Base-by-base conservation (phyloP, 2,329 filamentous ascomycete species). In the Penicillium vulpinum region DNA sequence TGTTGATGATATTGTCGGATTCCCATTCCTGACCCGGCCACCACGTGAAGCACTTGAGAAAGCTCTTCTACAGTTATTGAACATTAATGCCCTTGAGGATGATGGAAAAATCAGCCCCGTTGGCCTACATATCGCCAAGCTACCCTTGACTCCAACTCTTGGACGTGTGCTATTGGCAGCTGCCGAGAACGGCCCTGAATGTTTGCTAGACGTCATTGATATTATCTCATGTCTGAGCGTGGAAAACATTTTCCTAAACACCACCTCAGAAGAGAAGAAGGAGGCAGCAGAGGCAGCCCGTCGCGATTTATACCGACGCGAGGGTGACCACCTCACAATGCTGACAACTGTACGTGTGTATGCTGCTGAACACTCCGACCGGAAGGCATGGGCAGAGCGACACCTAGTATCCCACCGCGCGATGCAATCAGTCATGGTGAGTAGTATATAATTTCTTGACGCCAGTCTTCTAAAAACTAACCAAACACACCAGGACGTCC, bases 11-110 rank as follows among this genome's bases (percentile, higher is more conserved):
- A 84, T 96, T 2, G 79, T 92, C 21, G 79, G 82, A 0, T 99
- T 99, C 60, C 91, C 93, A 0, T 85, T 97, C 46, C 87, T 97
- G 71, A 92, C 96, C 54, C 83, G 84, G 0, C 94, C 94, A 0
- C 86, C 90, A 9, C 77, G 86, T 3, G 88, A 95, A 61, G 83
- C 90, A 0, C 84, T 97, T 48, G 87, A 93, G 65, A 91, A 91
- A 64, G 92, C 92, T 0, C 79, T 97, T 1, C 75, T 94, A 6
- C 89, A 94, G 52, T 82, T 99, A 0, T 85, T 91, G 51, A 84
- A 88, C 35, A 85, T 99, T 2, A 86, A 88, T 11, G 92, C 92
- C 0, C 75, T 99, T 0, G 81, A 85, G 26, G 85, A 90, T 22
- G 78, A 85, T 7, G 92, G 91, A 6, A 77, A 78, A 1, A 91